Evolutionary conservation across 176 grass and related monocot genomes (phyloP), one percentile per base, ranked within the genome.

Genomic region (Phragmites australis): DNA sequence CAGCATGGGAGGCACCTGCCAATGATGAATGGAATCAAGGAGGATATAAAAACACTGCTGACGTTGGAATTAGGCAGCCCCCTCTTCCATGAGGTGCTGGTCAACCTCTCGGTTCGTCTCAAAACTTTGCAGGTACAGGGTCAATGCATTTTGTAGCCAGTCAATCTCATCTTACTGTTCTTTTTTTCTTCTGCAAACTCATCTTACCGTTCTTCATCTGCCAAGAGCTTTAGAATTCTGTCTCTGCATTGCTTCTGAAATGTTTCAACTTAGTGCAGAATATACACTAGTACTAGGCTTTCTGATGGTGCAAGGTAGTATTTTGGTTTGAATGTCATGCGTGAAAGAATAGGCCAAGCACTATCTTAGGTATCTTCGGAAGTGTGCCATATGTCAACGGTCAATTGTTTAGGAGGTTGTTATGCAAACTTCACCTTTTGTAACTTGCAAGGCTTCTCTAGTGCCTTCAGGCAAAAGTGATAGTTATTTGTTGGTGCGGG

Each of bases 21-120:
- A 81, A 95, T 96, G 88, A 93, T 99, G 85, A 99, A 99, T 55
- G 97, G 97, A 27, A 99, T 96, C 82, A 99, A 96, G 79, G 97
- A 99, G 65, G 93, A 96, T 86, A 96, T 99, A 66, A 99, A 99
- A 96, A 96, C 97, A n/a, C 81, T 93, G 41, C 82, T 91, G 62
- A 92, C 91, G 8, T 75, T 95, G 61, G 93, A 96, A 62, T 83
- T 87, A 44, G 93, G 93, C 21, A 89, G 90, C 31, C 22, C 90
- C 34, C 84, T 91, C 51, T 82, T 96, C 72, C 89, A 93, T 67
- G 97, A 99, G 81, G 92, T 90, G 21, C 89, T 90, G 65, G 84
- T 90, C 70, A 99, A 93, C 81, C 88, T 99, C 55, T 91, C 86
- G 0, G 65, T 82, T 49, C 84, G 97, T 68, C 91, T 99, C 62